Conservation (phyloP, 345 rosid genomes). For the Sapria himalayana region DNA sequence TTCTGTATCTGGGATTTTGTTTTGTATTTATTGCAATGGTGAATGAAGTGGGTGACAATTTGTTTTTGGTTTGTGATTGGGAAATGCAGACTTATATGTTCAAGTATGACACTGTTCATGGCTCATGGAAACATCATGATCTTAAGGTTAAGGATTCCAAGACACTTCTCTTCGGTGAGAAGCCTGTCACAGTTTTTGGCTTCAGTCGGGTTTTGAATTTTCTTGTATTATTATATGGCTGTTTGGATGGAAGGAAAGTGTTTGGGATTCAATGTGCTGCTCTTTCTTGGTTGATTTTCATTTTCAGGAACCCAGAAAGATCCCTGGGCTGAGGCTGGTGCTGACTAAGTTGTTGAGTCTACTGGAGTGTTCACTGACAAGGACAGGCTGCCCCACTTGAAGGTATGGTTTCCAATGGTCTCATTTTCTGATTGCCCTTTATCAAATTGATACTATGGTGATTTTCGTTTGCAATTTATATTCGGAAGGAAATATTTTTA, state of each 20-base stretch:
- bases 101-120: constrained; percentile 89
- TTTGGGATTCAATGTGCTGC: too few species aligned
- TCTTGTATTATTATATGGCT: too few species aligned
- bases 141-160: constrained; percentile 59
- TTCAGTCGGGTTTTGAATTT: too few species aligned
- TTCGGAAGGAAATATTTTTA: too few species aligned
- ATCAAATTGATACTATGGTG: too few species aligned
- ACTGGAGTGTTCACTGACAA: constrained; percentile 93
- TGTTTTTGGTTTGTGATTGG: background rate
- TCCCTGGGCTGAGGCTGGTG: constrained; percentile 74
- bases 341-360: constrained; percentile 64
- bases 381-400: constrained; percentile 91
- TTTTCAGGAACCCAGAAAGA: constrained; percentile 73
- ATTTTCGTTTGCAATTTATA: too few species aligned
- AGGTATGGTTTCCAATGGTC: constrained; percentile 34
- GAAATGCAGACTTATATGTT: constrained; percentile 67
- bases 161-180: constrained; percentile 78
- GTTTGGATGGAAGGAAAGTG: too few species aligned
- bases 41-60: too few species aligned
- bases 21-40: too few species aligned
- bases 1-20: too few species aligned
- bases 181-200: constrained; percentile 54
- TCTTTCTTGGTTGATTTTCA: too few species aligned
- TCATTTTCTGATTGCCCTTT: too few species aligned
- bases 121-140: constrained; percentile 77